Conservation (phyloP, 169 alveolate genomes). For the Amoebophrya sp. region DNA sequence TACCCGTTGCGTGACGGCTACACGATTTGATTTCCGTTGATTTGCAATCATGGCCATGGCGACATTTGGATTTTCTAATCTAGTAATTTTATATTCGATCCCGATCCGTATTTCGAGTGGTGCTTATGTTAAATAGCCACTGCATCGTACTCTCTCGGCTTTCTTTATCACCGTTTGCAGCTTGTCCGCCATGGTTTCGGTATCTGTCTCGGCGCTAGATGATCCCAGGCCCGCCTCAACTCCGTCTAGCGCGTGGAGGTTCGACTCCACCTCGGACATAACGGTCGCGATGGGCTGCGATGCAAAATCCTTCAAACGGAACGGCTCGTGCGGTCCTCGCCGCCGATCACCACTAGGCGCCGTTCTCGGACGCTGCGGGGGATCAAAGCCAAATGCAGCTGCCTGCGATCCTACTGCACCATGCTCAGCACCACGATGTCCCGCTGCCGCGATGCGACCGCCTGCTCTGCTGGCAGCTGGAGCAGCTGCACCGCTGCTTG, state of each 20-base stretch:
- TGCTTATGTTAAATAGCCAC: not conserved
- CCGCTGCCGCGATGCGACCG: no score
- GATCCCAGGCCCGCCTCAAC: no score
- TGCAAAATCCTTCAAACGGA: not conserved
- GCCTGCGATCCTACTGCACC: no score
- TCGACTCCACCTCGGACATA: not conserved
- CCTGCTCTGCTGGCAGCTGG: no score
- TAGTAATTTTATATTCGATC: no score
- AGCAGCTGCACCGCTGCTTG: no score
- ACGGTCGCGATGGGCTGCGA: not conserved
- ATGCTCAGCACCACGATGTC: no score
- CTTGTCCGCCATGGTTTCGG: not conserved
- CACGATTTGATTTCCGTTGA: no score
- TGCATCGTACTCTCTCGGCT: not conserved
- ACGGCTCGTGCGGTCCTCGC: not conserved
- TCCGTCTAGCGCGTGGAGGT: not conserved
- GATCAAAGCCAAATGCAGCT: not conserved
- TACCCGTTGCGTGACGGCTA: not conserved
- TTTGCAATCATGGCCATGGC: no score
- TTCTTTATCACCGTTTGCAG: not conserved
- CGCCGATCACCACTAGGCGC: not conserved
- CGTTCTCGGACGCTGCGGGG: not conserved
- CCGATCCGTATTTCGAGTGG: not conserved
- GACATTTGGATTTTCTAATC: no score
- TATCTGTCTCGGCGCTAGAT: no score